These are phyloP conservation scores for Fraxinus floribunda DNA, from an alignment of 305 asterid species.

Conservation along the genomic window DNA sequence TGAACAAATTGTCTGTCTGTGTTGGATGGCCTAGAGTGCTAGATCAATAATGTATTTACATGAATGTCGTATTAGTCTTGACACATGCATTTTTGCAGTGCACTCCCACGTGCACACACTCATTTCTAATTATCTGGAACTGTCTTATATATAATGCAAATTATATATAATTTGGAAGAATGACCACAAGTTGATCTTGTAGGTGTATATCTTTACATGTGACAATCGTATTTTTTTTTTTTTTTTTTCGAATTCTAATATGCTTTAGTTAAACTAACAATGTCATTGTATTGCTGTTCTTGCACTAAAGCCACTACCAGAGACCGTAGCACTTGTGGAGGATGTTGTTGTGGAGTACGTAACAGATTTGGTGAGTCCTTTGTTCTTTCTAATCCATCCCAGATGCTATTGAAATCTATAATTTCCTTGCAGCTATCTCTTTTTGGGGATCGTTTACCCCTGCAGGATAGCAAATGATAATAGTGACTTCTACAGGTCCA, in stretches of 20 bases:
- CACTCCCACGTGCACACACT: not conserved
- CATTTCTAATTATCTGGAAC: not conserved
- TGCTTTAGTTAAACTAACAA: not conserved
- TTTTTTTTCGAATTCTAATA: not conserved
- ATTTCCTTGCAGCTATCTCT: not conserved
- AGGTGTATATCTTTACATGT: not conserved
- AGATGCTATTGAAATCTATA: not conserved
- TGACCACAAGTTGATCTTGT: not conserved
- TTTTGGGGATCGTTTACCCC: not conserved
- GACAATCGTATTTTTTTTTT: not conserved
- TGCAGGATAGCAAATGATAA: not conserved
- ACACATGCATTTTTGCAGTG: not conserved
- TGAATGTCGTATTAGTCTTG: not conserved
- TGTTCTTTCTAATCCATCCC: not conserved
- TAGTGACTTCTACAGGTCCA: slow-evolving; percentile 52
- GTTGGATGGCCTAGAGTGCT: not conserved
- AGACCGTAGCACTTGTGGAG: slow-evolving; percentile 81
- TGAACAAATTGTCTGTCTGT: not conserved
- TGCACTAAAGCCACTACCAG: slow-evolving; percentile 74
- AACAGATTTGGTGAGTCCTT: slow-evolving; percentile 63
- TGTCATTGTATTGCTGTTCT: slow-evolving; percentile 19
- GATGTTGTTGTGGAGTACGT: slow-evolving; percentile 92
- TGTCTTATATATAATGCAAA: not conserved
- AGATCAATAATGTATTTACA: not conserved
- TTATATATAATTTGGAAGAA: not conserved